Base-by-base conservation (phyloP, 1,284 basidiomycete genomes). In the Caloboletus firmus region DNA sequence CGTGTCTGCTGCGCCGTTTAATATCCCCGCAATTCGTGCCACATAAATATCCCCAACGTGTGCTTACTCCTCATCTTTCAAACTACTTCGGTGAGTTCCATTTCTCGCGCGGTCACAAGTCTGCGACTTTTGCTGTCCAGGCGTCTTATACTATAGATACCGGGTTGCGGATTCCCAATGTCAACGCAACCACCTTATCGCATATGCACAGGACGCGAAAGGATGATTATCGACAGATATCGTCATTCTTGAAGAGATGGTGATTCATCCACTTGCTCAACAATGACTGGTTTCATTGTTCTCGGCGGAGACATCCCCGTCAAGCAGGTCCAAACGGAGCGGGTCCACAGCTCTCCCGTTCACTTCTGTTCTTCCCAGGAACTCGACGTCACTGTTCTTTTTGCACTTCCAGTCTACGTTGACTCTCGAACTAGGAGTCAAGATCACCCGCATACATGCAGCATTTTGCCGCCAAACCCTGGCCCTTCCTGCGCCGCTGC, bases 41-140 rank as follows among this genome's bases (percentile, higher is more conserved):
- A 22, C 49, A 52, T 60, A 60, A 60, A 66, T 62, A 64, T 55
- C 48, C 55, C 39, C 41, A 53, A 50, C 49, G 20, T 45, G 56
- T 41, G 13, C 45, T 37, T 44, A 45, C 26, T 24, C 51, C 48
- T 43, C 48, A 49, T 41, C 59, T 45, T 47, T 60, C 24, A 15
- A 31, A 60, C 54, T 44, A 39, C 49, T 56, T 42, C 20, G 26
- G 43, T 31, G 48, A 20, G 36, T 55, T 55, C 60, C 45, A 50
- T 48, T 54, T 51, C 46, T 46, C 22, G 41, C 43, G 45, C 47
- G 30, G 47, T 46, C 43, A 52, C 26, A 26, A 26, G 26, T 49
- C 46, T 57, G 18, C 51, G 9, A 59, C 20, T 31, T 47, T 53
- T 43, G 36, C 34, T 45, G 39, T 53, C 39, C 39, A 36, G 31